Percentiles rank a stretch among this genome's conserved stretches.
phyloP scores from a whole-genome alignment of 2,329 filamentous ascomycete species.

The Beauveria sp. region DNA sequence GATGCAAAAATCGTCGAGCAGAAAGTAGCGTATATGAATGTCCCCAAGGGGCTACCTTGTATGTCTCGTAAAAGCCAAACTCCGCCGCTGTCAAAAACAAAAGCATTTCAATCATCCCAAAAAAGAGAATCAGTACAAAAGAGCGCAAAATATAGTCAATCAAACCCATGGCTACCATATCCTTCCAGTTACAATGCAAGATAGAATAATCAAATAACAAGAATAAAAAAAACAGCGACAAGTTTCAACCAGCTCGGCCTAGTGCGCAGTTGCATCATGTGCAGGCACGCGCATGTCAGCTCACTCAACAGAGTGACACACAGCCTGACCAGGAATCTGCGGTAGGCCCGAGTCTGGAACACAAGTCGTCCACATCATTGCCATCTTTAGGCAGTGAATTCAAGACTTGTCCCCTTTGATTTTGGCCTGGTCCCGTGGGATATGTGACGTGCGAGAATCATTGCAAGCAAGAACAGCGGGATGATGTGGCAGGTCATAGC shows the following conservation, averaged over 20 bases:
- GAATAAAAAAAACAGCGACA: background rate
- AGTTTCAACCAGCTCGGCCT: background rate
- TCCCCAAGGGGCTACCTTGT: slow-evolving; percentile 3
- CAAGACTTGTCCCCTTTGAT: background rate
- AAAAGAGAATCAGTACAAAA: background rate
- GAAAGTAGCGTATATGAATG: slow-evolving; percentile 5
- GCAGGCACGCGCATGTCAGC: background rate
- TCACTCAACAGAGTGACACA: background rate
- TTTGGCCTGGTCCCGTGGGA: background rate
- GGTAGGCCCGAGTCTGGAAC: background rate
- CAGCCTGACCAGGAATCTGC: background rate
- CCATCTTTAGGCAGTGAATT: background rate
- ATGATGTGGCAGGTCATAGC: background rate
- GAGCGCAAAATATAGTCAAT: background rate
- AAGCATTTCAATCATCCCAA: slow-evolving; percentile 7
- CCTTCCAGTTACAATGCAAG: slow-evolving; percentile 10
- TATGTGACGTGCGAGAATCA: background rate
- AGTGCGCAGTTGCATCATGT: background rate
- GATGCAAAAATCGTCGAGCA: background rate
- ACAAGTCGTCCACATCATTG: background rate
- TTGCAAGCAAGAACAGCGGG: background rate
- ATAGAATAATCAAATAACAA: slow-evolving; percentile 4
- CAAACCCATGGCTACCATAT: background rate
- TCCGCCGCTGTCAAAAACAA: slow-evolving; percentile 16
- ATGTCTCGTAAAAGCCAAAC: slow-evolving; percentile 10